Conservation (phyloP, 257 asterid species). For the Mitragyna speciosa region DNA sequence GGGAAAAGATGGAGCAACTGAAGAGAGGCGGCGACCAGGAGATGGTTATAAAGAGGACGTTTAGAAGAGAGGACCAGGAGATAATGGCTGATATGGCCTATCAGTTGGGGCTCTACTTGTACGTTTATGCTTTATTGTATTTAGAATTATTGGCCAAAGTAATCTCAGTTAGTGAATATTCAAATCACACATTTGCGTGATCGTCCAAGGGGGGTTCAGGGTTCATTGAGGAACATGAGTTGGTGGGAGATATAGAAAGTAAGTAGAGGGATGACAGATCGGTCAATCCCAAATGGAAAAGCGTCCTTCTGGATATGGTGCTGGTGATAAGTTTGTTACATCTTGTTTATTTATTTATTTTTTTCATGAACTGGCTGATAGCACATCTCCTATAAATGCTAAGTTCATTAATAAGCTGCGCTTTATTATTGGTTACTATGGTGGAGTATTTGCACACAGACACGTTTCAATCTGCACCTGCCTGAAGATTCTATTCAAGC, state of each 20-base stretch:
- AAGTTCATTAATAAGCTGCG: background rate
- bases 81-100: slow-evolving; percentile 76
- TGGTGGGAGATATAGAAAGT: background rate
- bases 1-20: slow-evolving; percentile 77
- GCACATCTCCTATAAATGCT: background rate
- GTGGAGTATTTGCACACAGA: background rate
- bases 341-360: too few species aligned
- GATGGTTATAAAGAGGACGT: slow-evolving; percentile 71
- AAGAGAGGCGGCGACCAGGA: slow-evolving; percentile 82
- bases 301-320: background rate
- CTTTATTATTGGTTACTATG: background rate
- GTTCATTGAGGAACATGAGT: background rate
- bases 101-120: slow-evolving; percentile 88
- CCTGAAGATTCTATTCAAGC: background rate
- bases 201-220: background rate
- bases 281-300: background rate
- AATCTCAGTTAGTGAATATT: background rate
- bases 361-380: background rate
- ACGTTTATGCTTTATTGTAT: slow-evolving; percentile 35
- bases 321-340: background rate
- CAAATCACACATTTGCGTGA: background rate
- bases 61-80: slow-evolving; percentile 76
- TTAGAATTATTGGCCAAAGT: background rate
- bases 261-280: too few species aligned
- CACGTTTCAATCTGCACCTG: background rate